These are phyloP conservation scores for Inga oerstediana DNA, from an alignment of 306 rosid genomes.

Conservation along the genomic window DNA sequence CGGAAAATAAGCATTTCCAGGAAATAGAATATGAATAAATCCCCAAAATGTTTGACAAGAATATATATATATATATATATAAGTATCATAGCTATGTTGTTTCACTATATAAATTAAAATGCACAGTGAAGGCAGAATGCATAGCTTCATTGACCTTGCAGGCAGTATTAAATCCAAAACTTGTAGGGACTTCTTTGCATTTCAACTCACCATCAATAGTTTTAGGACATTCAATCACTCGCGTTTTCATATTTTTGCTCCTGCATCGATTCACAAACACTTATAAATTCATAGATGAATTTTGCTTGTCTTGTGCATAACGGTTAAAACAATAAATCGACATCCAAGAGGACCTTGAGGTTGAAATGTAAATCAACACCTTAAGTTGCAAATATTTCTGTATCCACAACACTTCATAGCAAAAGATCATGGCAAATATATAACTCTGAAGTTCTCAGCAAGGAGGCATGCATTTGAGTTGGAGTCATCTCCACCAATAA, in stretches of 20 bases:
- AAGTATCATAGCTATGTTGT: constrained; percentile 19
- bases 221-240: constrained; percentile 95
- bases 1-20: constrained; percentile 17
- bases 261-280: constrained; percentile 45
- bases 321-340: not conserved
- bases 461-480: constrained; percentile 99
- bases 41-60: too few species aligned
- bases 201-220: constrained; percentile 97
- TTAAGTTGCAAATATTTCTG: constrained; percentile 17
- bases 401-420: constrained; percentile 26
- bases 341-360: not conserved
- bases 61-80: too few species aligned
- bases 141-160: constrained; percentile 74
- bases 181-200: constrained; percentile 94
- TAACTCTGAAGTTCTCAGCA: constrained; percentile 80
- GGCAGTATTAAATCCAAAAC: constrained; percentile 98
- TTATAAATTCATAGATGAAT: not conserved
- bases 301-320: constrained; percentile 1
- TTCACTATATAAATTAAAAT: too few species aligned
- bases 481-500: constrained; percentile 99
- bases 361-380: constrained; percentile 11
- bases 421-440: not conserved
- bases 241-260: constrained; percentile 76
- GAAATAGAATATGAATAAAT: not conserved
- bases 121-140: constrained; percentile 2